Percentiles rank a stretch among this genome's conserved stretches.
phyloP scores from a whole-genome alignment of 805 yeast genomes.

The Blastobotrys chiropterorum region DNA sequence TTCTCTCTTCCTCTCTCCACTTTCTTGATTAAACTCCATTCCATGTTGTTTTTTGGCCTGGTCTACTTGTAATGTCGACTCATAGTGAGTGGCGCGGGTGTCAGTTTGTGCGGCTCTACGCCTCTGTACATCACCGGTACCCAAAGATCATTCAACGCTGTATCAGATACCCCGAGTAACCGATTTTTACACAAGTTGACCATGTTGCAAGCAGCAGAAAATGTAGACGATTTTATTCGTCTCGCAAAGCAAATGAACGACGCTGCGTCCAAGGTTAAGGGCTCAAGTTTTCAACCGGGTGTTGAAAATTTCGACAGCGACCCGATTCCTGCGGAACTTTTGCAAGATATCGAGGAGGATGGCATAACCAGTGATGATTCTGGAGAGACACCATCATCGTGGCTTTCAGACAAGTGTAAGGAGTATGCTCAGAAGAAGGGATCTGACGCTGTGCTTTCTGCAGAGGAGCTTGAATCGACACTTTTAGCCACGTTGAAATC shows the following conservation, averaged over 20 bases:
- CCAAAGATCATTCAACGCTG: neutral
- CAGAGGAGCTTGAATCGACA: slow-evolving; percentile 2
- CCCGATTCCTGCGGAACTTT: neutral
- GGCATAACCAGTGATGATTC: neutral
- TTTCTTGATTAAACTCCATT: too few species aligned
- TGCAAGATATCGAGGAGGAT: neutral
- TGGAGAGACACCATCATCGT: neutral
- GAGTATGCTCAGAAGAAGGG: neutral
- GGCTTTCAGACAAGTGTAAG: neutral
- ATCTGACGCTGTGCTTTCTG: neutral
- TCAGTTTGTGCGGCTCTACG: neutral
- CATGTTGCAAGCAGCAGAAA: neutral
- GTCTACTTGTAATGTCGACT: neutral
- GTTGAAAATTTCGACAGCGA: neutral
- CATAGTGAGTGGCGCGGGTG: neutral
- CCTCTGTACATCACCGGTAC: too few species aligned
- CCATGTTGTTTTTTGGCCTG: neutral
- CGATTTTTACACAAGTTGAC: neutral
- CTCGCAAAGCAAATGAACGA: neutral
- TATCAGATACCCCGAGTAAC: neutral
- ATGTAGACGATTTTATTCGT: neutral
- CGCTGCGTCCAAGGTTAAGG: neutral
- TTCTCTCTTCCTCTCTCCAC: too few species aligned
- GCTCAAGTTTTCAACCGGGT: neutral
- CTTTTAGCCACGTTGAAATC: slow-evolving; percentile 13